Evolutionary conservation across 2,329 filamentous ascomycete species (phyloP).

Genomic region (Gremmenia infestans): DNA sequence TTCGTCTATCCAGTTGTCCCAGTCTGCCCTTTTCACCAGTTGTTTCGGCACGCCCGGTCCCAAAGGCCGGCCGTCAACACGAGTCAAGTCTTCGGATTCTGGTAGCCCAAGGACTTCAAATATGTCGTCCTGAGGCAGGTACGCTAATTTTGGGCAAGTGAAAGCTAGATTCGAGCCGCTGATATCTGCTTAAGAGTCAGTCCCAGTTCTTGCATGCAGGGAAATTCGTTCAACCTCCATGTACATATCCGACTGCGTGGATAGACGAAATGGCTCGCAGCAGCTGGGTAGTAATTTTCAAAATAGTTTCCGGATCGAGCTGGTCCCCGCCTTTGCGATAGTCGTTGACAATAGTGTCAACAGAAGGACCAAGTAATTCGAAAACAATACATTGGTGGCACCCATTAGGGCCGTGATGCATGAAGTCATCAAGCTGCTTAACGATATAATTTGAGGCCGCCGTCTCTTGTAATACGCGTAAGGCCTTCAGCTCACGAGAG

Average conservation of each 20-base stretch:
- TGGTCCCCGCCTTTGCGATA: slow-evolving; percentile 19
- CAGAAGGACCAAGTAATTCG: slow-evolving; percentile 30
- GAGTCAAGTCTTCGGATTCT: slow-evolving; percentile 1
- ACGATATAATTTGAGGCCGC: slow-evolving; percentile 26
- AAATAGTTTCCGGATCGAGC: slow-evolving; percentile 22
- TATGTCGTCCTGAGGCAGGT: neutral
- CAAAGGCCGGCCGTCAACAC: slow-evolving; percentile 8
- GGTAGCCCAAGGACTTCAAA: neutral
- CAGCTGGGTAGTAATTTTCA: slow-evolving; percentile 29
- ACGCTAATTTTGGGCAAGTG: neutral
- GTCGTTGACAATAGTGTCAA: slow-evolving; percentile 24
- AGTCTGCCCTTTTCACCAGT: slow-evolving; percentile 13
- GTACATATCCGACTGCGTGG: slow-evolving; percentile 27
- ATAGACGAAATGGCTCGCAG: slow-evolving; percentile 27
- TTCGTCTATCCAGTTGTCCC: slow-evolving; percentile 22
- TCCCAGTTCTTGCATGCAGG: neutral
- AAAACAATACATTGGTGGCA: slow-evolving; percentile 33
- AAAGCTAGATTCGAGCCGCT: neutral
- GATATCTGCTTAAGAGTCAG: neutral
- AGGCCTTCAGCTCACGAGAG: neutral
- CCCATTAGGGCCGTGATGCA: slow-evolving; percentile 32
- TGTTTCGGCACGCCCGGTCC: slow-evolving; percentile 15
- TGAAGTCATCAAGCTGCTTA: slow-evolving; percentile 30
- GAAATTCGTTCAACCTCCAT: slow-evolving; percentile 23
- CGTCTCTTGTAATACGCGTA: slow-evolving; percentile 2